Evolutionary conservation across 2,329 filamentous ascomycete genomes (phyloP), one percentile per base, ranked within the genome.

Genomic region (Diaporthe eres): DNA sequence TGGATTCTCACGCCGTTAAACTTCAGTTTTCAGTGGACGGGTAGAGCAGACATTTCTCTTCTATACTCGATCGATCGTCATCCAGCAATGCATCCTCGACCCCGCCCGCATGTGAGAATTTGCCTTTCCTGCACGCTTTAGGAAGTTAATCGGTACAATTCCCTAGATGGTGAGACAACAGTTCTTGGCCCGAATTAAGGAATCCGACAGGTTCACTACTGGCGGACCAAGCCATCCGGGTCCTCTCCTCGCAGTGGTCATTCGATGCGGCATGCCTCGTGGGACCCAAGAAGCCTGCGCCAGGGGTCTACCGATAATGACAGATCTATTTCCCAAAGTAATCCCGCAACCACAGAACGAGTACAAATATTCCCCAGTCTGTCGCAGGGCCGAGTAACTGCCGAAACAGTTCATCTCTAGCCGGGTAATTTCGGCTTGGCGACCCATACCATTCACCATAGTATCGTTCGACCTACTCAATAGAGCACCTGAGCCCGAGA

Each of bases 381-480:
- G 6, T 8, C 22, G 65, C 1, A 53, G 13, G 2, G 17, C 19
- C 2, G 19, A 31, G 5, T 6, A 55, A 70, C 9, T 70, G 34
- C 65, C 49, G 49, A 19, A 2, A 22, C 9, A 15, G 7, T 22
- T 22, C n/a, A 53, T n/a, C 1, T 42, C n/a, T 6, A 42, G 12
- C 37, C 65, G 65, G 65, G 13, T 70, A 70, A 55, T 70, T 5
- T 37, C 6, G n/a, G 13, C 65, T 70, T 70, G 65, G 65, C 65
- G 34, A 1, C 31, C 15, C 15, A 3, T 19, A 31, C 15, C 3
- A 28, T 28, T 39, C 44, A 49, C 19, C 0, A 22, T 22, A 10
- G 17, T 10, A 22, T 49, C 17, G 4, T 22, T 49, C 44, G 44
- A 49, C 44, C 19, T 49, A 49, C 44, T 22, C 17, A 49, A 49